A percentile compares a stretch with the other conserved stretches of the same genome.
Conservation (phyloP, 2,329 filamentous ascomycete species). For the Neocatenulostroma microsporum region DNA sequence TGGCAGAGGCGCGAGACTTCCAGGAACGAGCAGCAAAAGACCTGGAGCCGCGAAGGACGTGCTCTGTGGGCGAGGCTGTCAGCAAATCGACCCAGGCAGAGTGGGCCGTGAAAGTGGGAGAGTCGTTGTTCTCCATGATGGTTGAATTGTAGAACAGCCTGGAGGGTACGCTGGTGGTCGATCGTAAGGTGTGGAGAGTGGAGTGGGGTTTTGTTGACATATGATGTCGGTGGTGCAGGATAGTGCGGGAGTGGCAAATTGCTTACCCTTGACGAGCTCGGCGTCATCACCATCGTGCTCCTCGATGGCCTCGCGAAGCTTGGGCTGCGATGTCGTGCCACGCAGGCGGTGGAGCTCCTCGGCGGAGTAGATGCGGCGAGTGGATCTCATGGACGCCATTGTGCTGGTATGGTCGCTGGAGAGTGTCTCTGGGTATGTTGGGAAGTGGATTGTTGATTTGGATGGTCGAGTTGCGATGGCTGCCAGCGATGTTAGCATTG, state of each 20-base stretch:
- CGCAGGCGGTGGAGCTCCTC: constrained; percentile 30
- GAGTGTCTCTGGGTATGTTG: too few species aligned
- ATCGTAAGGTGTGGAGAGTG: background rate
- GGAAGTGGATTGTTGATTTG: too few species aligned
- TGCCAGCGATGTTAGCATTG: too few species aligned
- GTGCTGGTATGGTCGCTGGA: too few species aligned
- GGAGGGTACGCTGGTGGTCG: too few species aligned
- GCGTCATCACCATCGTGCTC: constrained; percentile 30
- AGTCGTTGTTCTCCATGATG: too few species aligned
- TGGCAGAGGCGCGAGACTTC: constrained; percentile 24
- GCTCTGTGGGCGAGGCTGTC: constrained; percentile 25
- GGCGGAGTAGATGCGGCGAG: constrained; percentile 32
- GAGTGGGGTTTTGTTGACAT: constrained; percentile 1
- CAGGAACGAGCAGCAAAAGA: constrained; percentile 31
- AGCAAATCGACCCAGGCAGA: too few species aligned
- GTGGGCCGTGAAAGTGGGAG: too few species aligned
- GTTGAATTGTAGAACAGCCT: too few species aligned
- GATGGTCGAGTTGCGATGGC: too few species aligned
- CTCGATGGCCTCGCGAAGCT: constrained; percentile 29
- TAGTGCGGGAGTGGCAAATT: constrained; percentile 3
- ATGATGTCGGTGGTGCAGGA: constrained; percentile 4
- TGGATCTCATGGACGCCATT: constrained; percentile 14
- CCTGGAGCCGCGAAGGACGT: constrained; percentile 31
- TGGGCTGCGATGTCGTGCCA: constrained; percentile 27
- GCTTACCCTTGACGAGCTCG: constrained; percentile 31